Conservation (phyloP, 106 monocot species). For the Vanilla planifolia region DNA sequence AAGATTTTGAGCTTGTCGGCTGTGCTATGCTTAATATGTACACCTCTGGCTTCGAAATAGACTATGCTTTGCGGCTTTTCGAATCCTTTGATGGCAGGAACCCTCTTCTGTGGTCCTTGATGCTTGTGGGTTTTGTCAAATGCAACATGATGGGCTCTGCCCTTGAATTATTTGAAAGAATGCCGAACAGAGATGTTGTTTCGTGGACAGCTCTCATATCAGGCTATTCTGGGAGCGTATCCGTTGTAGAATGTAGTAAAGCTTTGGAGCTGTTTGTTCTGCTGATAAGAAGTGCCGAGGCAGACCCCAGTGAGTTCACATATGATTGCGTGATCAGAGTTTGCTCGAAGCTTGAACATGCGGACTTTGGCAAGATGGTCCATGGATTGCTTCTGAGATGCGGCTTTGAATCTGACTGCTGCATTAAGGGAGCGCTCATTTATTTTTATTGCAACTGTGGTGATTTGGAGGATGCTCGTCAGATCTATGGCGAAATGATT, state of each 20-base stretch:
- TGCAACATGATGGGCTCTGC: constrained; percentile 21
- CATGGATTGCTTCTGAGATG: constrained; percentile 21
- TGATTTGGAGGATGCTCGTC: constrained; percentile 12
- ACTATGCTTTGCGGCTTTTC: constrained; percentile 8
- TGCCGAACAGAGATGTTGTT: constrained; percentile 19
- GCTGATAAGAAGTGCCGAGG: constrained; percentile 1
- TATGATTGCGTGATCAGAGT: constrained; percentile 24
- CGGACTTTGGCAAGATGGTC: constrained; percentile 20
- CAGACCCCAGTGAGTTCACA: constrained; percentile 27
- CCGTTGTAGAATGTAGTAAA: neutral
- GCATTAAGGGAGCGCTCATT: constrained; percentile 21
- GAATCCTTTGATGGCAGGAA: constrained; percentile 16
- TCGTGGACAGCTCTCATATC: constrained; percentile 38
- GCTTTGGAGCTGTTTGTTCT: constrained; percentile 22
- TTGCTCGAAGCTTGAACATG: constrained; percentile 18
- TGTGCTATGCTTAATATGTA: constrained; percentile 30
- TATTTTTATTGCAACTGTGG: constrained; percentile 20
- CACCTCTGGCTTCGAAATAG: constrained; percentile 24
- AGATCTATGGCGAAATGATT: constrained; percentile 13
- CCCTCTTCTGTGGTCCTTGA: constrained; percentile 22
- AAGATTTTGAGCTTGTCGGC: constrained; percentile 22
- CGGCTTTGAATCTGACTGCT: constrained; percentile 19
- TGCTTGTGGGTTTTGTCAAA: constrained; percentile 31
- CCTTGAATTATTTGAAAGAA: constrained; percentile 19
- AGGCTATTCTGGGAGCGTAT: constrained; percentile 8